Conservation (phyloP, 805 yeast genomes). For the Cyberlindnera galapagoensis region DNA sequence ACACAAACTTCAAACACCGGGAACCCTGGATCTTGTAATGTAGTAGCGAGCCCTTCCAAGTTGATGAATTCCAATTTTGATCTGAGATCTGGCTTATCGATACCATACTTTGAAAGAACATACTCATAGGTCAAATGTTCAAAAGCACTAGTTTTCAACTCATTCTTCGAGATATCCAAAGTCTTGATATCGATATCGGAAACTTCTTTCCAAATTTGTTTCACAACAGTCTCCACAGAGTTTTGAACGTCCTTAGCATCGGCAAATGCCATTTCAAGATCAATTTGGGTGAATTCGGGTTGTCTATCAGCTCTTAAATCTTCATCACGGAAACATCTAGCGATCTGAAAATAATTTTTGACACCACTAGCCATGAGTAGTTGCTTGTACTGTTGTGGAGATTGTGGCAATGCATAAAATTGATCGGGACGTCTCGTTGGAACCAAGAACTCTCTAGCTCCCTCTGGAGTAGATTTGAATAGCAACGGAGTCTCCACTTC, state of each 20-base stretch:
- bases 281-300: constrained; percentile 97
- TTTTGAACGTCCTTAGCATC: constrained; percentile 57
- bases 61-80: constrained; percentile 36
- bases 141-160: constrained; percentile 22
- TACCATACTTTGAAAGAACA: constrained; percentile 72
- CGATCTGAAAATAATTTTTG: constrained; percentile 79
- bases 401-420: constrained; percentile 91
- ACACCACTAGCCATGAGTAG: constrained; percentile 92
- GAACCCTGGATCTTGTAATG: constrained; percentile 37
- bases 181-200: constrained; percentile 27
- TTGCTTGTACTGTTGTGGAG: constrained; percentile 97
- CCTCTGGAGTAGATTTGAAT: constrained; percentile 96
- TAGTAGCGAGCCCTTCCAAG: constrained; percentile 20
- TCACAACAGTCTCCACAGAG: constrained; percentile 54
- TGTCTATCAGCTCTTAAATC: constrained; percentile 93
- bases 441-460: constrained; percentile 92
- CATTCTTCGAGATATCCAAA: constrained; percentile 11
- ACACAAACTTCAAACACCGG: constrained; percentile 74
- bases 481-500: constrained; percentile 91
- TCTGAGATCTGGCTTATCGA: constrained; percentile 91
- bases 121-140: constrained; percentile 54
- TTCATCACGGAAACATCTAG: constrained; percentile 93
- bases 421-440: constrained; percentile 64
- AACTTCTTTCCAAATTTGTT: constrained; percentile 47
- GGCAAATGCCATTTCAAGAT: constrained; percentile 87